Conservation (phyloP, 352 stramenopile genomes). For the Pythium folliculosum region DNA sequence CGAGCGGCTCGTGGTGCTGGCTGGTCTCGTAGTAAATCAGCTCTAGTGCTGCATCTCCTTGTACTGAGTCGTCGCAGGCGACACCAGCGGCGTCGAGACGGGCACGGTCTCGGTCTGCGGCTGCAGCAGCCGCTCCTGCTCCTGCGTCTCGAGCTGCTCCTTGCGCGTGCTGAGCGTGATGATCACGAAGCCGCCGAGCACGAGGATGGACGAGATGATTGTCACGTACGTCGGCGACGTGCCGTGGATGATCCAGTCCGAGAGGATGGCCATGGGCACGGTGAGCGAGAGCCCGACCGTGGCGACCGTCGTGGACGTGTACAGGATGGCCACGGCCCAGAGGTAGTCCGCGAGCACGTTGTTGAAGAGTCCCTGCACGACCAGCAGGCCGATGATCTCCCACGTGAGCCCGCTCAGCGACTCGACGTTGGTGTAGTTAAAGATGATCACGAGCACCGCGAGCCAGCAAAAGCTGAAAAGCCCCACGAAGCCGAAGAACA, state of each 20-base stretch:
- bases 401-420: slow-evolving; percentile 58
- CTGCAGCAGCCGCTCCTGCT: slow-evolving; percentile 8
- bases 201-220: slow-evolving; percentile 57
- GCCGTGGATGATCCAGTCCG: slow-evolving; percentile 78
- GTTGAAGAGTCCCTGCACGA: slow-evolving; percentile 92
- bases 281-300: slow-evolving; percentile 96
- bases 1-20: slow-evolving; percentile 6
- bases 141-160: slow-evolving; percentile 9
- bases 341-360: slow-evolving; percentile 96
- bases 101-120: background rate
- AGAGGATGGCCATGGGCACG: slow-evolving; percentile 93
- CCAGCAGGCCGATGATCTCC: slow-evolving; percentile 83
- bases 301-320: slow-evolving; percentile 95
- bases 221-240: slow-evolving; percentile 57
- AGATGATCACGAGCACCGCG: slow-evolving; percentile 59
- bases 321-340: slow-evolving; percentile 93
- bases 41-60: slow-evolving; percentile 17
- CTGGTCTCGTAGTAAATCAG: background rate
- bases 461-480: slow-evolving; percentile 87
- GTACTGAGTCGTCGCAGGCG: slow-evolving; percentile 15
- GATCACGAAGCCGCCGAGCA: slow-evolving; percentile 73
- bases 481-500: slow-evolving; percentile 95
- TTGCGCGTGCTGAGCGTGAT: slow-evolving; percentile 50
- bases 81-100: slow-evolving; percentile 8
- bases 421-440: slow-evolving; percentile 65